phyloP scores from a whole-genome alignment of 257 asterid species.

The Salvia splendens region DNA sequence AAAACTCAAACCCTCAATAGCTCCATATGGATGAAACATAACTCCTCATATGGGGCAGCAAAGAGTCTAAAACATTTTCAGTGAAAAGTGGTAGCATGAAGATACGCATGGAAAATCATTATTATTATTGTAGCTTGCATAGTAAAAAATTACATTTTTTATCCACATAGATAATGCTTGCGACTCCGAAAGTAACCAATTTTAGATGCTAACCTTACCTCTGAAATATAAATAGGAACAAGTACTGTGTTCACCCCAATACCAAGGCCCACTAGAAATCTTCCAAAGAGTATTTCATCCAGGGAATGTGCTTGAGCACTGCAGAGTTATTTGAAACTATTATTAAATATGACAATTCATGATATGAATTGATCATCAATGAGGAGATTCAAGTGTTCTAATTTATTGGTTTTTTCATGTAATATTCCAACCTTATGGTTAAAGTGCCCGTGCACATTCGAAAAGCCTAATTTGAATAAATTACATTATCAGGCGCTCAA shows the following conservation, averaged over 20 bases:
- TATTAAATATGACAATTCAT: constrained; percentile 12
- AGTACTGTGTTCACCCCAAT: constrained; percentile 91
- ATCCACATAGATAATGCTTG: no score
- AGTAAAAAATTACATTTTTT: not conserved
- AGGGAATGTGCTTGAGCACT: constrained; percentile 91
- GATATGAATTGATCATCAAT: constrained; percentile 9
- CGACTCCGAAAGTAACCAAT: no score
- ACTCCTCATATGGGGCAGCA: no score
- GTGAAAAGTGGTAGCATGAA: not conserved
- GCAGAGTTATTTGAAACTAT: constrained; percentile 38
- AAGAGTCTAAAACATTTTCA: not conserved
- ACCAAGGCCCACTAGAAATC: constrained; percentile 88
- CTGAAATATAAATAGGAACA: constrained; percentile 86
- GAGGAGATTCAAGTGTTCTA: not conserved
- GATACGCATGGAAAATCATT: not conserved
- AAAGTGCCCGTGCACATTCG: constrained; percentile 8
- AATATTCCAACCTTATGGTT: constrained; percentile 1
- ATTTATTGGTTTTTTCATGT: constrained; percentile 1
- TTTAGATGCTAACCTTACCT: constrained; percentile 50
- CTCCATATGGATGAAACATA: no score
- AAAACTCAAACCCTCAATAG: not conserved
- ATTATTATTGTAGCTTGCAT: not conserved
- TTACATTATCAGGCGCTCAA: not conserved
- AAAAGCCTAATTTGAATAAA: constrained; percentile 2
- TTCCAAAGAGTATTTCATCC: constrained; percentile 73